Base-by-base conservation (phyloP, 257 asterid species). In the Solanum chiquidenum region DNA sequence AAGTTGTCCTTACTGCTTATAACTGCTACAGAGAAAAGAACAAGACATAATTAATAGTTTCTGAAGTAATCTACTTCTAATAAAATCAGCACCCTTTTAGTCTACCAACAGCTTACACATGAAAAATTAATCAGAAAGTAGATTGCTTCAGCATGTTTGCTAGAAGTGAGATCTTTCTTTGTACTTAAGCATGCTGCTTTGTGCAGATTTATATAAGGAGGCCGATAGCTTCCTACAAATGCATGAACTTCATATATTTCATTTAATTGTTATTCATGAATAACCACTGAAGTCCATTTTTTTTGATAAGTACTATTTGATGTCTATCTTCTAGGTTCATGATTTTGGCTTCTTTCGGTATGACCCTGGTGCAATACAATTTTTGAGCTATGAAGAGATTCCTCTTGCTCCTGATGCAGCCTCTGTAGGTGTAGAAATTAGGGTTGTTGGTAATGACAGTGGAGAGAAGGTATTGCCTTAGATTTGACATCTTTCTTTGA, bases 371-470 rank as follows among this genome's bases (percentile, higher is more conserved):
- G 95, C 98, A 60, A 91, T 97, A 90, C 98, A 97, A 90, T 97
- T 96, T 91, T 94, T 96, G 90, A 94, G 91, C 93, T 97, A 97
- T 79, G 99, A 97, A 90, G 98, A 97, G 91, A 97, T 97, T 83
- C 98, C 98, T 89, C 99, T 97, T 84, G 96, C 98, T 82, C 99
- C 98, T 29, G 99, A 96, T 90, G 98, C 96, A 85, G 99, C 99
- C 77, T 93, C 94, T 55, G 99, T 97, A 71, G 99, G 99, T 88
- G 95, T 96, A 82, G 99, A 97, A 89, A 96, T 97, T 87, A 94
- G 98, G 94, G 99, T 97, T 88, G 99, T 97, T 23, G 99, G 99
- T 44, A 97, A 97, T 91, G 99, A 97, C 88, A 97, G 99, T 90
- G 99, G 99, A 87, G 99, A 97, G 92, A 97, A 96, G 99, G 99